Base-by-base conservation (phyloP, 2,329 filamentous ascomycete genomes). In the Aureobasidium sp. region DNA sequence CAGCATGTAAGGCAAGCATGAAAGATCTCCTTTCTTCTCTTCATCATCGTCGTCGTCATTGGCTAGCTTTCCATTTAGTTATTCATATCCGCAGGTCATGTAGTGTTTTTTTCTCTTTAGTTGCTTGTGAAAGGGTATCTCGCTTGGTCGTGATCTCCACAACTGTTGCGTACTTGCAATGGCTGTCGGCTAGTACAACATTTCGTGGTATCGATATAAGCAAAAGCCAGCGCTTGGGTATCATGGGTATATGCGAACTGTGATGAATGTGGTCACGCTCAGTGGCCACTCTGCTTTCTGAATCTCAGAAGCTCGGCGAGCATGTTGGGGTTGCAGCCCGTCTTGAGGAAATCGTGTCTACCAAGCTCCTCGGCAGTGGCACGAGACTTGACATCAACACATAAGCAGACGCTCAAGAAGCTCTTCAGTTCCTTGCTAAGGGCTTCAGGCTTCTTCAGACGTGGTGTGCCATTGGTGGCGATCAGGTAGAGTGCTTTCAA, bases 361-460 rank as follows among this genome's bases (percentile, higher is more conserved):
- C 97, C 79, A 54, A 99, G 81, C 77, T 99, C 94, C 64, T 90
- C 85, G 0, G 94, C 91, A 29, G 91, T 96, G 14, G 94, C 94
- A 72, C 94, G 86, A 73, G 89, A 93, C 80, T 93, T 92, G 70
- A 99, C 92, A 70, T 97, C 93, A 50, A 99, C 94, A 70, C 94
- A 97, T 50, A 99, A 82, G 76, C 94, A 99, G 66, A 97, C 92
- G 29, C 90, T 94, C 71, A 99, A 77, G 84, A 99, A 99, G 24
- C 90, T 90, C 81, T 97, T 97, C 68, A 99, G 85, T 77, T 97
- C 94, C 80, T 96, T 97, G 78, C 90, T 95, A 64, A 97, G 84
- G 79, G 96, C 96, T 78, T 99, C 93, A 0, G 94, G 93, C 78
- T 97, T 96, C 88, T 99, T 99, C 66, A 99, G 83, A 62, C 91